Evolutionary conservation across 768 basidiomycete species (phyloP).

Genomic region (Lentinula boryana): DNA sequence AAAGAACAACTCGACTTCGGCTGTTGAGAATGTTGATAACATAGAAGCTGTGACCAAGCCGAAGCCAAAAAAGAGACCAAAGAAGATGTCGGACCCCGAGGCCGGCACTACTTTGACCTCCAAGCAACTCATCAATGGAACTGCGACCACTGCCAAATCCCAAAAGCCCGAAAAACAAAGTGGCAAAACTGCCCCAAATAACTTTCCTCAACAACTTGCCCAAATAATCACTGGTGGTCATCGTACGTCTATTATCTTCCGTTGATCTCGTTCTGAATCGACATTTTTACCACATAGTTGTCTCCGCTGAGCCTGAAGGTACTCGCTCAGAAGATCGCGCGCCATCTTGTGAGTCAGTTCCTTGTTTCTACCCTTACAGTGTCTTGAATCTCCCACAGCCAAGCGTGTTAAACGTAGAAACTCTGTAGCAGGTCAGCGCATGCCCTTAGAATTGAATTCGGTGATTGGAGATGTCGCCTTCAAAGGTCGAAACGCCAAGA

Average conservation of each 20-base stretch:
- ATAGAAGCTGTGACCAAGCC: neutral
- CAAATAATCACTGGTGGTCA: neutral
- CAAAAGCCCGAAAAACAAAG: neutral
- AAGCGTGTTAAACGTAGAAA: neutral
- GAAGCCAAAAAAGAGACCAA: neutral
- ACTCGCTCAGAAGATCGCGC: neutral
- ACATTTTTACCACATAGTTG: neutral
- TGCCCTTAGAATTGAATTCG: neutral
- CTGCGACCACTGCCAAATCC: neutral
- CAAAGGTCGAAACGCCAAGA: neutral
- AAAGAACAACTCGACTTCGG: neutral
- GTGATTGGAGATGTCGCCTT: neutral
- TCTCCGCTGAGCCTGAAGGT: neutral
- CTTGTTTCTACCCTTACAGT: neutral
- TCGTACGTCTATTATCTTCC: neutral
- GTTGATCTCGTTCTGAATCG: neutral
- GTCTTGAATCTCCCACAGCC: neutral
- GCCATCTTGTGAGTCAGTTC: neutral
- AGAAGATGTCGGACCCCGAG: neutral
- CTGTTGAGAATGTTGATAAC: neutral
- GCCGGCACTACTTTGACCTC: neutral
- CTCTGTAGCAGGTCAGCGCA: neutral
- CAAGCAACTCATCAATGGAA: neutral
- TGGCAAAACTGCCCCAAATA: neutral
- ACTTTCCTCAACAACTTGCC: neutral